Base-by-base conservation (phyloP, 768 basidiomycete genomes). In the Peribolospora kevripleyi region DNA sequence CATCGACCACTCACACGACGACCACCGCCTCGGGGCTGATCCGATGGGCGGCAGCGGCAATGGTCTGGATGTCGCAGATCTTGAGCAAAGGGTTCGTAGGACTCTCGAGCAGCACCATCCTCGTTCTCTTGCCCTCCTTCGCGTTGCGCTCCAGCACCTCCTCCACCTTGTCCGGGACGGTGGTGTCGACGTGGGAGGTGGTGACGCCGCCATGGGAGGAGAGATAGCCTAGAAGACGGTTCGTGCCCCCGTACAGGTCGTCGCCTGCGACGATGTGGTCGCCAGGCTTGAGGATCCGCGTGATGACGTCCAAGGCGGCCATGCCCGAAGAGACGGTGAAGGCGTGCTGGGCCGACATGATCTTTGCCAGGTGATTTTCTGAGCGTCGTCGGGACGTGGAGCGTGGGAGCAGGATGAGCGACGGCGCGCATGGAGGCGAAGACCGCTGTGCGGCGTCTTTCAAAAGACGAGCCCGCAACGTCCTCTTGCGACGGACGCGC, bases 351-450 rank as follows among this genome's bases (percentile, higher is more conserved):
- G 90, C 87, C 39, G 83, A 84, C 42, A 90, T 93, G 63, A 98
- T 87, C 72, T 95, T 87, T 56, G 91, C 91, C 50, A 98, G 75
- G 66, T 97, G 93, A 61, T 95, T 85, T 67, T 97, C 93, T 97
- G 65, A 48, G 10, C 42, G 37, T 9, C 50, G 50, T 11, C 40
- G 41, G 50, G 7, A 42, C 13, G n/a, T 7, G 43, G 50, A 25
- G 38, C 25, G 25, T 41, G 48, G 14, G 43, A 37, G 25, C 25
- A 2, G 25, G 13, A 13, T 9, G 42, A 39, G 38, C 3, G 6
- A 36, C 42, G 8, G n/a, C 36, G 43, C 39, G 55, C 43, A 10
- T 50, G n/a, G 14, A 13, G 43, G 25, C 13, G 49, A 41, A 10
- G 37, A 47, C 40, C 6, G 48, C 7, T 5, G 42, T 51, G 11